Evolutionary conservation across 2,329 filamentous ascomycete species (phyloP), one percentile per base, ranked within the genome.

Genomic region (Mycocentrospora acerina): DNA sequence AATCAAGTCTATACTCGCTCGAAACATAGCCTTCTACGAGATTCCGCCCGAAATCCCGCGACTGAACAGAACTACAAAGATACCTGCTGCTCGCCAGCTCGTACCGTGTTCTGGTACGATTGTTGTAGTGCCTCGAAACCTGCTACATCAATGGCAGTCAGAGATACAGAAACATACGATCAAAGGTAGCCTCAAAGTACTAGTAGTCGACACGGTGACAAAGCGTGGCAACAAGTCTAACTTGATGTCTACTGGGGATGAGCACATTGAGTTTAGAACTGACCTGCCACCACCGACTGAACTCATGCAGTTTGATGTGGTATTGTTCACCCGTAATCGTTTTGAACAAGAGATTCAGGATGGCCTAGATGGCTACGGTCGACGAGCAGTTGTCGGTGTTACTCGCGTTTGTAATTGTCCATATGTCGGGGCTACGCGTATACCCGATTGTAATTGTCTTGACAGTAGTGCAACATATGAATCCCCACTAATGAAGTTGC

Each of bases 61-160:
- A 35, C 62, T 68, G 61, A 64, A 71, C 29, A 70, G 76, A 4
- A 71, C 64, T 2, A 70, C 69, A 0, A 61, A 42, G 1, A 53
- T 63, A 9, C 60, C 61, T 1, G 62, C 69, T 0, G 69, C 75
- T 0, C 73, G 69, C 15, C 74, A 71, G 43, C 69, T 95, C 3
- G 78, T 73, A 17, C 71, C 93, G 7, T 87, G 83, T 44, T 75
- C 79, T 18, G 79, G 79, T 0, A 95, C 85, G 0, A 71, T 97
- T 3, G 73, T 95, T 13, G 79, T 96, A 19, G 88, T 90, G 0
- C 91, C 91, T 0, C 76, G 82, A 11, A 96, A 96, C 58, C 73
- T 96, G 16, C 72, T 95, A 3, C 77, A 83, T 36, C 91, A 97
- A 62, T 96, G 91, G 91, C 72, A 79, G 36, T 76, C 81, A 9